A percentile compares a stretch with the other conserved stretches of the same genome.
These are phyloP conservation scores for Brassica carinata DNA, from an alignment of 345 rosid species.

Conservation along the genomic window DNA sequence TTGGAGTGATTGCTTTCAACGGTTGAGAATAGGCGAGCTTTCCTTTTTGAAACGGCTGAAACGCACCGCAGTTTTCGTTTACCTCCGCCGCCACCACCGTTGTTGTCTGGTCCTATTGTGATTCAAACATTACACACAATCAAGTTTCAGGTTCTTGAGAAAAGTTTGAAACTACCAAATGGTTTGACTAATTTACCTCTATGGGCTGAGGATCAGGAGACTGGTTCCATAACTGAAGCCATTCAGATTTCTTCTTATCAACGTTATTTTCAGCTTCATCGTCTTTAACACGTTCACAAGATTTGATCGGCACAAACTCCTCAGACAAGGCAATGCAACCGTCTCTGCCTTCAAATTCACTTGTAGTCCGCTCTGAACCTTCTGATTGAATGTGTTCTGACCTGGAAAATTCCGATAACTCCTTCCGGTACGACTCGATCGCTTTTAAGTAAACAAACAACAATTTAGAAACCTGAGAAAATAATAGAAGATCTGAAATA, in stretches of 20 bases:
- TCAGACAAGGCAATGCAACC: slow-evolving; percentile 58
- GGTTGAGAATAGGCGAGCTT: slow-evolving; percentile 53
- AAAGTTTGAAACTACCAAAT: no score
- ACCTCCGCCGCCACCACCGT: slow-evolving; percentile 51
- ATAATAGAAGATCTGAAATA: neutral
- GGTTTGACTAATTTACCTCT: slow-evolving; percentile 25
- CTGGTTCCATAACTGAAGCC: slow-evolving; percentile 97
- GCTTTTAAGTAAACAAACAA: slow-evolving; percentile 42
- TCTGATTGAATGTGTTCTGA: slow-evolving; percentile 62
- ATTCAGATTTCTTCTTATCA: slow-evolving; percentile 70
- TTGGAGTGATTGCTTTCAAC: slow-evolving; percentile 9
- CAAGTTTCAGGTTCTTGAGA: neutral
- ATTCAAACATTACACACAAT: neutral
- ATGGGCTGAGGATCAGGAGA: slow-evolving; percentile 58
- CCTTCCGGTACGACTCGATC: slow-evolving; percentile 68
- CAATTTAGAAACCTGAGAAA: neutral
- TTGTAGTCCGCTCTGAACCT: slow-evolving; percentile 76
- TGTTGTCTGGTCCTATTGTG: slow-evolving; percentile 58
- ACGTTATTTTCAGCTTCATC: slow-evolving; percentile 20
- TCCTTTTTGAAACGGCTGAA: slow-evolving; percentile 71
- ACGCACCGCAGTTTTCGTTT: slow-evolving; percentile 61
- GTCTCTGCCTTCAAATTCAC: slow-evolving; percentile 37
- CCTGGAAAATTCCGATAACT: slow-evolving; percentile 58
- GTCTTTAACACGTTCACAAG: neutral
- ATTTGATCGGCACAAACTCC: slow-evolving; percentile 80